phyloP scores from a whole-genome alignment of 495 filamentous ascomycete species.

The Xylaria longipes region DNA sequence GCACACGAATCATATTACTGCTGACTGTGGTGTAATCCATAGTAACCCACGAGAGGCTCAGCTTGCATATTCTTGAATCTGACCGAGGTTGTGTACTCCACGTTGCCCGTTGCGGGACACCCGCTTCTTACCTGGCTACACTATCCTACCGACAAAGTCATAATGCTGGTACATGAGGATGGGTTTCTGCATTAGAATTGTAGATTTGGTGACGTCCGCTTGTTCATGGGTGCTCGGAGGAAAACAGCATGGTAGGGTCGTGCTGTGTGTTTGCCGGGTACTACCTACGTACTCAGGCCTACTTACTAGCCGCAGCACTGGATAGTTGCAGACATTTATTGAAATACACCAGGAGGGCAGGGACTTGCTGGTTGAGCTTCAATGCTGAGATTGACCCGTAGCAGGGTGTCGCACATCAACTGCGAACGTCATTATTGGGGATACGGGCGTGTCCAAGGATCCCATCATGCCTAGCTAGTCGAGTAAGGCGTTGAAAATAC shows the following conservation, averaged over 20 bases:
- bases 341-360: neutral
- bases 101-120: neutral
- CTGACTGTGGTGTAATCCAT: neutral
- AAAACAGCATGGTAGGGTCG: neutral
- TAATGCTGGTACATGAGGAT: neutral
- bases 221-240: neutral
- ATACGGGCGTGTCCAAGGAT: neutral
- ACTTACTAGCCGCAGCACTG: neutral
- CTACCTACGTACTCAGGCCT: neutral
- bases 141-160: neutral
- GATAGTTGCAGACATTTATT: neutral
- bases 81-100: neutral
- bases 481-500: neutral
- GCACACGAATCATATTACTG: neutral
- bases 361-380: neutral
- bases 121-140: neutral
- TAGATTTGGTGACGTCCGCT: neutral
- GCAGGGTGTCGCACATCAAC: neutral
- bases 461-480: neutral
- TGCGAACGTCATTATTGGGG: neutral
- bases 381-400: neutral
- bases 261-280: neutral
- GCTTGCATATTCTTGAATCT: neutral
- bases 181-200: neutral
- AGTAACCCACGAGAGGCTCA: neutral